A percentile compares a stretch with the other conserved stretches of the same genome.
These are phyloP conservation scores for Xerocomus spinulosus DNA, from an alignment of 768 basidiomycete genomes.

Conservation along the genomic window DNA sequence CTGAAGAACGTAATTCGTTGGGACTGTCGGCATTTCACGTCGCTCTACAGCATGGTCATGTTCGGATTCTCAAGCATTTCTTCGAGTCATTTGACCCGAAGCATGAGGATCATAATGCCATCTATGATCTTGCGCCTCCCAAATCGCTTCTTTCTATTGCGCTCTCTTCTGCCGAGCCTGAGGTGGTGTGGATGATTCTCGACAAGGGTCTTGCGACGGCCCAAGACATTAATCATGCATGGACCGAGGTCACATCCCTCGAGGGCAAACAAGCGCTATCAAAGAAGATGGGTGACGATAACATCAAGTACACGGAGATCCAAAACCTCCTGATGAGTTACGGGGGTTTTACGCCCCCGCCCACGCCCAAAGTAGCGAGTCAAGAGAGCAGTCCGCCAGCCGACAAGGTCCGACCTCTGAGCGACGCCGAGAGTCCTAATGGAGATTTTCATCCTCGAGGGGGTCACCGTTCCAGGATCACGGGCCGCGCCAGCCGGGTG, in stretches of 20 bases:
- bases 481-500: not conserved
- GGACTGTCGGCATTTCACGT: constrained; percentile 64
- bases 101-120: constrained; percentile 42
- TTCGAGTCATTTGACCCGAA: constrained; percentile 56
- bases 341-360: constrained; percentile 48
- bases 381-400: constrained; percentile 10
- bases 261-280: constrained; percentile 25
- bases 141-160: constrained; percentile 51
- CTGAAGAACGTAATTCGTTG: constrained; percentile 60
- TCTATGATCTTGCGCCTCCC: constrained; percentile 44
- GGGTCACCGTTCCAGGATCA: constrained; percentile 5
- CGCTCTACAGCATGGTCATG: constrained; percentile 50
- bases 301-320: constrained; percentile 45
- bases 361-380: constrained; percentile 24
- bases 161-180: constrained; percentile 56
- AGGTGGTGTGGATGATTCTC: constrained; percentile 60
- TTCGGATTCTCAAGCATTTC: constrained; percentile 54
- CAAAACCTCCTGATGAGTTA: constrained; percentile 47
- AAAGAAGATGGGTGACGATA: constrained; percentile 23
- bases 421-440: constrained; percentile 6
- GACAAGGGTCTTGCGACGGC: constrained; percentile 49
- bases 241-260: constrained; percentile 44
- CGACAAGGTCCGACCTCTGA: constrained; percentile 11
- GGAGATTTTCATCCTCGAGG: constrained; percentile 6
- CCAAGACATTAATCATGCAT: constrained; percentile 48